Percentiles rank a stretch among this genome's conserved stretches.
Conservation (phyloP, 495 filamentous ascomycete species). For the Tuber borchii region DNA sequence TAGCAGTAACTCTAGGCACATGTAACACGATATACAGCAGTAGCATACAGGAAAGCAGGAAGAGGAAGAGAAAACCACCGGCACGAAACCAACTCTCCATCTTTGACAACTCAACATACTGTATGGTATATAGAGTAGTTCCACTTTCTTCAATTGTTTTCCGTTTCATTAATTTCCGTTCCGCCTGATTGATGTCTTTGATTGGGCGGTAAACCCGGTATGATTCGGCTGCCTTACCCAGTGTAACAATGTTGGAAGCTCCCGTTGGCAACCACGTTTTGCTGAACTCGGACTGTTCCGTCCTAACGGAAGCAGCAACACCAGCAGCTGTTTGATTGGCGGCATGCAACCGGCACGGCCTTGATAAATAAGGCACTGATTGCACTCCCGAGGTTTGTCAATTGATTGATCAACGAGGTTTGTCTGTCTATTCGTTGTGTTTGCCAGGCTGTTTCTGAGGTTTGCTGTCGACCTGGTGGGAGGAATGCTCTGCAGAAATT, state of each 20-base stretch:
- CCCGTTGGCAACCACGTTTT: not conserved
- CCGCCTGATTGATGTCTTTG: not conserved
- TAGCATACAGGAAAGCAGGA: not conserved
- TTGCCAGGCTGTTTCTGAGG: not conserved
- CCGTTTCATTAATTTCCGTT: not conserved
- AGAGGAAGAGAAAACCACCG: not conserved
- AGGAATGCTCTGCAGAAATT: not conserved
- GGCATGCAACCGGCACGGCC: not conserved
- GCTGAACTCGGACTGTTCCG: not conserved
- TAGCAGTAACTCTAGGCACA: not conserved
- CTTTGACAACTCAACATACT: not conserved
- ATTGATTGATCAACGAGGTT: not conserved
- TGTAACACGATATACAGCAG: not conserved
- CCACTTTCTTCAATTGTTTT: not conserved
- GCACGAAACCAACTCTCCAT: not conserved
- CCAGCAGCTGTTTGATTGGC: not conserved
- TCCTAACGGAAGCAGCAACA: not conserved
- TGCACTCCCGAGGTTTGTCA: not conserved
- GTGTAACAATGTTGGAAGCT: not conserved
- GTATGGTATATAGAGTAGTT: not conserved
- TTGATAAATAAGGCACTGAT: not conserved
- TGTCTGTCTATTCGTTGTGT: not conserved
- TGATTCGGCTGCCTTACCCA: not conserved
- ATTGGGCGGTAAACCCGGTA: not conserved
- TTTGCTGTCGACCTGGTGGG: not conserved